phyloP scores from a whole-genome alignment of 31 red algal genomes.

The Porphyra umbilicalis region DNA sequence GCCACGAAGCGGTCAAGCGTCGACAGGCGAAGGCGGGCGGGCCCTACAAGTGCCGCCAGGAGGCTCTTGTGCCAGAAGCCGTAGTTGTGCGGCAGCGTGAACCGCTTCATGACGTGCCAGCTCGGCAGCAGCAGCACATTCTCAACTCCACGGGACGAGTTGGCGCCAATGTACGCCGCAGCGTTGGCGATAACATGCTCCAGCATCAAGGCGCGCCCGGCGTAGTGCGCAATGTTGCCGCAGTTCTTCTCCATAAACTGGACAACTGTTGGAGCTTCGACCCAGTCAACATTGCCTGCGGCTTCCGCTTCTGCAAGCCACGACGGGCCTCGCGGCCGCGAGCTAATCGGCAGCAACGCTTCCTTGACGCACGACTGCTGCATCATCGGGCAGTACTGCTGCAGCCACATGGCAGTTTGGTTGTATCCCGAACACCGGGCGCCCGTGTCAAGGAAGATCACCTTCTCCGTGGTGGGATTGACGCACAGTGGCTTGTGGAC shows the following conservation, averaged over 20 bases:
- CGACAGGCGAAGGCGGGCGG: constrained; percentile 22
- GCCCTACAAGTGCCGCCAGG: constrained; percentile 29
- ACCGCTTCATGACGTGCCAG: constrained; percentile 58
- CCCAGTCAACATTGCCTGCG: constrained; percentile 35
- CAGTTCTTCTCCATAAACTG: constrained; percentile 73
- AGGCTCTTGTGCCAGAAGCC: constrained; percentile 66
- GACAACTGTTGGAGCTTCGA: constrained; percentile 52
- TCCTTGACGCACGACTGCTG: constrained; percentile 33
- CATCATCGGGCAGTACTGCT: constrained; percentile 43
- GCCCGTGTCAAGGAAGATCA: neutral
- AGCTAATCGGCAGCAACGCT: constrained; percentile 10
- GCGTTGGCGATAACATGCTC: constrained; percentile 62
- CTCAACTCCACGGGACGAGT: constrained; percentile 19
- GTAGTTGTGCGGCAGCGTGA: constrained; percentile 60
- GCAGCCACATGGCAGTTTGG: constrained; percentile 37
- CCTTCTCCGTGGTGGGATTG: constrained; percentile 13
- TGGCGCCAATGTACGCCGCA: constrained; percentile 14
- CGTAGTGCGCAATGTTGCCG: constrained; percentile 86
- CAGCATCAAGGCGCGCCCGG: constrained; percentile 47
- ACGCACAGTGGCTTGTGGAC: constrained; percentile 56
- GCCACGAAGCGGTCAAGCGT: constrained; percentile 56
- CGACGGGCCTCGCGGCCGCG: neutral
- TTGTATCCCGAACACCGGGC: constrained; percentile 44
- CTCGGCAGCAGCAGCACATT: constrained; percentile 51
- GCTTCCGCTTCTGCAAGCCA: constrained; percentile 41